Evolutionary conservation across 306 rosid genomes (phyloP).

Genomic region (Senna siamea): DNA sequence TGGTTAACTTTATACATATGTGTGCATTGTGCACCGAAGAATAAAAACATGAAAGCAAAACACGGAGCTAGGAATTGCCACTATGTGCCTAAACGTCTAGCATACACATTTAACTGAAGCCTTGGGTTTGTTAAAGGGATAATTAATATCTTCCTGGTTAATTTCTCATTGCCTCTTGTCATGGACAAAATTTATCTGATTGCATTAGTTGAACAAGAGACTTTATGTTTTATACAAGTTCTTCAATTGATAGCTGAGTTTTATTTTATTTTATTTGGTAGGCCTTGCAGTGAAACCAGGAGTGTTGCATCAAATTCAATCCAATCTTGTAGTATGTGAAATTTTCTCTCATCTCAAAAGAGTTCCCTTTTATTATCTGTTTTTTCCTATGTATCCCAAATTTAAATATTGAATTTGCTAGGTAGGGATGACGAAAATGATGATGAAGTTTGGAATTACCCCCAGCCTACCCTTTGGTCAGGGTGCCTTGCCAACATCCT

Average conservation of each 20-base stretch:
- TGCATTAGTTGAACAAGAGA: background rate
- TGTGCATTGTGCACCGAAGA: conserved; percentile 1
- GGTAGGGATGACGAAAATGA: conserved; percentile 72
- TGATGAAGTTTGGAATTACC: conserved; percentile 69
- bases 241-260: conserved; percentile 24
- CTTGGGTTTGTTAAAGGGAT: conserved; percentile 20
- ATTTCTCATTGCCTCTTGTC: conserved; percentile 30
- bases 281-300: conserved; percentile 89
- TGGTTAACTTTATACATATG: background rate
- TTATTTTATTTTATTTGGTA: conserved; percentile 41
- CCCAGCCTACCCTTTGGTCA: conserved; percentile 58
- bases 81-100: background rate
- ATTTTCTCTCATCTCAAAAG: conserved; percentile 31
- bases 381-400: conserved; percentile 31
- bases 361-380: conserved; percentile 14
- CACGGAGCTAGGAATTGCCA: conserved; percentile 25
- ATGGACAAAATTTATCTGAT: conserved; percentile 5
- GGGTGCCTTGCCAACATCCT: conserved; percentile 60
- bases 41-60: conserved; percentile 9
- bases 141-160: conserved; percentile 9
- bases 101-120: background rate
- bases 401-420: conserved; percentile 44
- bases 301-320: conserved; percentile 72
- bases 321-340: conserved; percentile 64
- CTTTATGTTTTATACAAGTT: background rate